phyloP scores from a whole-genome alignment of 148 eudicot genomes.

The Dysphania ambrosioides region DNA sequence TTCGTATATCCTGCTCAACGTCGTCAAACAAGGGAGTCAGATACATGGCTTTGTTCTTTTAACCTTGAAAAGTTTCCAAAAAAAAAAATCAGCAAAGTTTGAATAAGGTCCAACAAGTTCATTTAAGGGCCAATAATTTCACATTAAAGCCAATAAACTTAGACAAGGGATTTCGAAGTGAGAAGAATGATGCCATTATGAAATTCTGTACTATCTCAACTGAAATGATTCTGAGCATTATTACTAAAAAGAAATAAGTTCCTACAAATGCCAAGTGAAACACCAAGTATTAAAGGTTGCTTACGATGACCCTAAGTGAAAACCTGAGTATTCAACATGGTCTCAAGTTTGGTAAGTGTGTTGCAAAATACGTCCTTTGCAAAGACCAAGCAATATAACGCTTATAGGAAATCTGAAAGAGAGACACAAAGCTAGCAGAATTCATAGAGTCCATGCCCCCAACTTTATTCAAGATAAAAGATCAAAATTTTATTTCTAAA shows the following conservation, averaged over 20 bases:
- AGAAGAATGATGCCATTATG: background rate
- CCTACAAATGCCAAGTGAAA: background rate
- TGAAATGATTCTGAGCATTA: no score
- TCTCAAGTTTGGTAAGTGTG: no score
- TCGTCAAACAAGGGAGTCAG: background rate
- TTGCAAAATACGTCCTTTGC: background rate
- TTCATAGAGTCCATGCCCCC: background rate
- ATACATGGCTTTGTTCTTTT: background rate
- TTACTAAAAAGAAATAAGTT: background rate
- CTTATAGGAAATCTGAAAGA: background rate
- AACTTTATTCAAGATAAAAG: background rate
- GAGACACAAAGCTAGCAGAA: background rate
- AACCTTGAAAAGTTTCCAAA: background rate
- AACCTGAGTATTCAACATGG: no score
- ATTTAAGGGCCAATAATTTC: background rate
- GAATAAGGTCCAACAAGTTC: background rate
- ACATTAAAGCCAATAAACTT: background rate
- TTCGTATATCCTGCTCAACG: conserved; percentile 20
- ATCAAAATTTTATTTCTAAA: background rate
- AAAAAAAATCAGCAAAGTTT: background rate
- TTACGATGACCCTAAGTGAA: no score
- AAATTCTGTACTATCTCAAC: background rate
- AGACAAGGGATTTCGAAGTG: background rate
- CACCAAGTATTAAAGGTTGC: no score
- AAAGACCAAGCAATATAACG: background rate